Percentiles rank a stretch among this genome's conserved stretches.
These are phyloP conservation scores for Cyclospora cayetanensis DNA, from an alignment of 169 alveolate genomes.

Conservation along the genomic window DNA sequence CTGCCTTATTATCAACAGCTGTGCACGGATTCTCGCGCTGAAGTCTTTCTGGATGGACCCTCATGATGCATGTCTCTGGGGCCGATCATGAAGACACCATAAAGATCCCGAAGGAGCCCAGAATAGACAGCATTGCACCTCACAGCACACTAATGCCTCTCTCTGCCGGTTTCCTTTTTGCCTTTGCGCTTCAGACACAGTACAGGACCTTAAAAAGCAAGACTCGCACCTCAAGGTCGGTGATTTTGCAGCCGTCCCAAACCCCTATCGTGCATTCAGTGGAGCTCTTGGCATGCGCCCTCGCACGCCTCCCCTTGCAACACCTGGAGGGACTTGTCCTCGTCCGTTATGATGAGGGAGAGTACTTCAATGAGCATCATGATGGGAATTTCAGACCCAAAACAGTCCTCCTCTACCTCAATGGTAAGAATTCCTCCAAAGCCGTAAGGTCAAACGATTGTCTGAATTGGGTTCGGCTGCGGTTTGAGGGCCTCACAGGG, in stretches of 20 bases:
- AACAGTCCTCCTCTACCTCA: slow-evolving; percentile 72
- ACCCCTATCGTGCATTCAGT: slow-evolving; percentile 43
- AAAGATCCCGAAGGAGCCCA: not conserved
- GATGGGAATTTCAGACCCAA: slow-evolving; percentile 74
- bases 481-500: too few species aligned
- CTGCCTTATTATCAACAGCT: too few species aligned
- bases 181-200: not conserved
- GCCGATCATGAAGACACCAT: not conserved
- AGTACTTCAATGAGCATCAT: slow-evolving; percentile 72
- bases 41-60: not conserved
- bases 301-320: slow-evolving; percentile 67
- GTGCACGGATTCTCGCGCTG: not conserved
- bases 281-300: slow-evolving; percentile 63
- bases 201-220: slow-evolving; percentile 56
- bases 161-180: too few species aligned
- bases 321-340: slow-evolving; percentile 70
- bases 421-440: not conserved
- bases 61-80: not conserved
- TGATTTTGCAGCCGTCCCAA: slow-evolving; percentile 55
- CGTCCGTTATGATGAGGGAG: slow-evolving; percentile 63
- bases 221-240: slow-evolving; percentile 62
- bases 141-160: not conserved
- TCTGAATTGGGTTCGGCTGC: not conserved
- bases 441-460: not conserved
- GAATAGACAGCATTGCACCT: not conserved